Percentiles rank a stretch among this genome's conserved stretches.
These are phyloP conservation scores for Yamadazyma philogaea DNA, from an alignment of 805 yeast genomes.

Conservation along the genomic window DNA sequence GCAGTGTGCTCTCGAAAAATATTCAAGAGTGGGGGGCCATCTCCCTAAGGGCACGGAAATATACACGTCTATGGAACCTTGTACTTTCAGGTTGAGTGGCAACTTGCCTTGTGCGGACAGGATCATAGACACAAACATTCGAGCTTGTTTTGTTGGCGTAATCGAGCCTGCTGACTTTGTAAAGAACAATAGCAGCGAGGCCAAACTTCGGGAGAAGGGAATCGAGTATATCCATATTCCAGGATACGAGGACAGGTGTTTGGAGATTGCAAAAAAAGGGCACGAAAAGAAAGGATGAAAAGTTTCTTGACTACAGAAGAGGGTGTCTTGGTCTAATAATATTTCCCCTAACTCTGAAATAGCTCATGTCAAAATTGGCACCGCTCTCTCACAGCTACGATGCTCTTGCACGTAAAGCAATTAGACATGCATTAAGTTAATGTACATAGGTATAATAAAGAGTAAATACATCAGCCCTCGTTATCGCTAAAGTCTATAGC, in stretches of 20 bases:
- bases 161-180: slow-evolving; percentile 88
- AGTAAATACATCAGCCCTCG: slow-evolving; percentile 16
- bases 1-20: slow-evolving; percentile 86
- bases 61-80: slow-evolving; percentile 97
- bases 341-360: no score
- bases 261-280: slow-evolving; percentile 70
- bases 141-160: slow-evolving; percentile 86
- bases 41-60: slow-evolving; percentile 73
- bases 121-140: slow-evolving; percentile 55
- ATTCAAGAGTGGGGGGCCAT: slow-evolving; percentile 31
- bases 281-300: slow-evolving; percentile 38
- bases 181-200: slow-evolving; percentile 63
- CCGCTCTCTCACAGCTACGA: no score
- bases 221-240: slow-evolving; percentile 76
- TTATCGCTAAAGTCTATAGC: slow-evolving; percentile 25
- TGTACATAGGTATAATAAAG: no score
- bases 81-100: slow-evolving; percentile 85
- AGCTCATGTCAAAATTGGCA: no score
- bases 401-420: no score
- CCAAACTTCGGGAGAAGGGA: slow-evolving; percentile 51
- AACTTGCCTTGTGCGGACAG: slow-evolving; percentile 86
- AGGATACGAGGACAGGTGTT: slow-evolving; percentile 72
- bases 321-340: no score
- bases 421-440: slow-evolving; percentile 2
- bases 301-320: no score